Evolutionary conservation across 1,139 yeast species (phyloP).

Genomic region (Yamadazyma spencermartinsiae): DNA sequence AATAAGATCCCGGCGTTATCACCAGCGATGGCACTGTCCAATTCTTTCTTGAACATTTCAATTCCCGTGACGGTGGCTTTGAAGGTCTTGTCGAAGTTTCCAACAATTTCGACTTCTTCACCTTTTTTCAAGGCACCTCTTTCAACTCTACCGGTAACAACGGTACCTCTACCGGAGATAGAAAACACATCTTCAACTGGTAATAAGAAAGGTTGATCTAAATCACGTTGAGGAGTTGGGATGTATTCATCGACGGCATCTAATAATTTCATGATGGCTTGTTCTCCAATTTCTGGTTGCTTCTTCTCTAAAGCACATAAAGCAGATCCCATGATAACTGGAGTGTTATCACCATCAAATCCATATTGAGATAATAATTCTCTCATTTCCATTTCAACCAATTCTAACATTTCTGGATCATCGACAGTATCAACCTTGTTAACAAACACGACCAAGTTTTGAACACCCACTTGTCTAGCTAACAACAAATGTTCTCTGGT

Average conservation of each 20-base stretch:
- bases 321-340: constrained; percentile 98
- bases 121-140: constrained; percentile 97
- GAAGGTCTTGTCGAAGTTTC: constrained; percentile 80
- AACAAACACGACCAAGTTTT: constrained; percentile 93
- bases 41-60: constrained; percentile 98
- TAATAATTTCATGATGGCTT: constrained; percentile 80
- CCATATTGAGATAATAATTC: constrained; percentile 88
- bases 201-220: constrained; percentile 94
- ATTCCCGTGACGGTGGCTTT: constrained; percentile 97
- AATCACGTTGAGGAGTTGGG: constrained; percentile 95
- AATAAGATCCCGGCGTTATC: constrained; percentile 97
- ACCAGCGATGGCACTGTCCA: constrained; percentile 97
- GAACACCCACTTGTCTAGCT: constrained; percentile 99
- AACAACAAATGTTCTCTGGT: constrained; percentile 97
- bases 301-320: constrained; percentile 89
- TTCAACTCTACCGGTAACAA: constrained; percentile 98
- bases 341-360: constrained; percentile 97
- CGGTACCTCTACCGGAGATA: constrained; percentile 99
- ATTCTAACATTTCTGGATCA: constrained; percentile 98
- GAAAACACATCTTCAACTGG: constrained; percentile 98
- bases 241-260: constrained; percentile 92
- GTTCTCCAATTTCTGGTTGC: constrained; percentile 88
- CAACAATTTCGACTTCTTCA: constrained; percentile 97
- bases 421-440: constrained; percentile 97
- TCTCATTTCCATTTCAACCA: constrained; percentile 99